Base-by-base conservation (phyloP, 2,329 filamentous ascomycete genomes). In the Ceratocystis albifundus region DNA sequence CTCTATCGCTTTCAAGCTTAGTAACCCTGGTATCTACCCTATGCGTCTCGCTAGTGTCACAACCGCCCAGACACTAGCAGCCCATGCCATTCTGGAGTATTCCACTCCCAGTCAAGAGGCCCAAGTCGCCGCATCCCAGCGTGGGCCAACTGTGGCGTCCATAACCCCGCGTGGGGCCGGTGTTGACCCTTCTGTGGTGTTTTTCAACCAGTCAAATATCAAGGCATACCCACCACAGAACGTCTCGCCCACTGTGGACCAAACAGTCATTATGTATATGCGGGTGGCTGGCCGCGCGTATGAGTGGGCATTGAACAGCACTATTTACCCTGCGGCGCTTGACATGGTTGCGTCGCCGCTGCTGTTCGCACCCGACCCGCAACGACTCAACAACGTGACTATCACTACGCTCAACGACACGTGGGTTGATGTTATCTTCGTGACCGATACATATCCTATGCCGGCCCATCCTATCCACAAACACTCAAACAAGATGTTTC, bases 381-480 rank as follows among this genome's bases (percentile, higher is more conserved):
- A 70, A 8, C 65, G 69, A 0, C 67, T 73, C 7, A 74, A 77
- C 67, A 80, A 83, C 68, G 74, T 81, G 46, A 81, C 80, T 20
- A 76, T 83, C 66, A 74, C 74, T 4, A 82, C 80, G 6, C 70
- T 69, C 28, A 76, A 79, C 67, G 73, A 75, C 69, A 76, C 78
- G 1, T 84, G 82, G 82, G 75, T 85, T 7, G 83, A 85, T 70
- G 71, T 84, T n/a, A 75, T 85, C 69, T 76, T 84, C 67, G 73
- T 77, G 36, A 74, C 79, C 1, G 71, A 73, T n/a, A 71, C 71
- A 1, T 73, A 74, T 2, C 74, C 80, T 5, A 80, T 83, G 70
- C 82, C 75, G 0, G 71, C 74, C 8, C 84, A 87, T 67, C 81
- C 83, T 0, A 81, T 87, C 63, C 84, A 87, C 77, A 86, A 86